phyloP scores from a whole-genome alignment of 2,329 filamentous ascomycete genomes.

The Xylariaceae sp. region DNA sequence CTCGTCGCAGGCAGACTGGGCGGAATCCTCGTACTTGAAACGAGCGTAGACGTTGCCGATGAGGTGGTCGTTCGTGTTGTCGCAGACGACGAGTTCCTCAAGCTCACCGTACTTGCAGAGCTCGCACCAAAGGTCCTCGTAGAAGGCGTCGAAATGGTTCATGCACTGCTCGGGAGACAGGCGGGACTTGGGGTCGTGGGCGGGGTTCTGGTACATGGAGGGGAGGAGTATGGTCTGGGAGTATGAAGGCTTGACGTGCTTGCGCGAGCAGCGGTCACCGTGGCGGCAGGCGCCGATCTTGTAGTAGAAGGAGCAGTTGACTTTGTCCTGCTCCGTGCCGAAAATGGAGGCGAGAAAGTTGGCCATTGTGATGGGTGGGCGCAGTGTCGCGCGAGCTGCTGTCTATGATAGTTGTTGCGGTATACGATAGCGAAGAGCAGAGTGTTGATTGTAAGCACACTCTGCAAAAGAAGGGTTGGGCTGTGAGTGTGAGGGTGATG shows the following conservation, averaged over 20 bases:
- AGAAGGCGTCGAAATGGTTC: slow-evolving; percentile 99
- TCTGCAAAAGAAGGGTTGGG: no score
- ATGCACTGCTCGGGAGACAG: slow-evolving; percentile 96
- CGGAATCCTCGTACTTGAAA: slow-evolving; percentile 99
- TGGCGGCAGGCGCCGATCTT: slow-evolving; percentile 99
- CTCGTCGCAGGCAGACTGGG: slow-evolving; percentile 88
- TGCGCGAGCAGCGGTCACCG: slow-evolving; percentile 95
- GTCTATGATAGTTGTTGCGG: not conserved
- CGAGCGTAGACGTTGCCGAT: slow-evolving; percentile 99
- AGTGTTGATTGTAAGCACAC: not conserved
- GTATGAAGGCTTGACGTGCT: slow-evolving; percentile 99
- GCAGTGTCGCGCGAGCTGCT: not conserved
- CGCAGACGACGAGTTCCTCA: slow-evolving; percentile 96
- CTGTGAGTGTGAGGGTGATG: no score
- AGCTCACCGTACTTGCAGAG: slow-evolving; percentile 98
- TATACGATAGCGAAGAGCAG: not conserved
- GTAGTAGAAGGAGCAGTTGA: slow-evolving; percentile 99
- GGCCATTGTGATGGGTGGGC: slow-evolving; percentile 61
- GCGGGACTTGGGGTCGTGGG: slow-evolving; percentile 92
- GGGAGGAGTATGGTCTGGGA: slow-evolving; percentile 96
- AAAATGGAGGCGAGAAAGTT: slow-evolving; percentile 99
- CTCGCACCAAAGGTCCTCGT: slow-evolving; percentile 99
- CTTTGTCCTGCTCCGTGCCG: slow-evolving; percentile 98
- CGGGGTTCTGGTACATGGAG: slow-evolving; percentile 98
- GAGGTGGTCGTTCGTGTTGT: slow-evolving; percentile 99